Evolutionary conservation across 202 grass and related monocot genomes (phyloP), one percentile per base, ranked within the genome.

Genomic region (Elaeis oleifera): DNA sequence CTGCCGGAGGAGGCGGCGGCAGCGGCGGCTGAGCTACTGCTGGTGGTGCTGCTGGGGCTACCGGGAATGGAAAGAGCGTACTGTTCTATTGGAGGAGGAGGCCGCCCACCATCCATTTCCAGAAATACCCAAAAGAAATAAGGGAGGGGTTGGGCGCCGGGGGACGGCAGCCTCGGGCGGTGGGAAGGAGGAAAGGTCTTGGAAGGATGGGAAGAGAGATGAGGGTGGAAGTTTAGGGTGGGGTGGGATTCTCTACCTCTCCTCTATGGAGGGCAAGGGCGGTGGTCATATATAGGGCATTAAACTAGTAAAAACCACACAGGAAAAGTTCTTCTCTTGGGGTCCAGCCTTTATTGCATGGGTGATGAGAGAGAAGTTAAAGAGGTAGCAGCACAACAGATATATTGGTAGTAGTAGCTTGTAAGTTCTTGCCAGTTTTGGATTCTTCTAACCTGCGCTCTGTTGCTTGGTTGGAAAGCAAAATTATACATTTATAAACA

Each of bases 211-310:
- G 25, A 18, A 74, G 66, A 59, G 70, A 74, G 61, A 56, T 51
- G 76, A 44, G 70, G 76, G 5, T 19, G 16, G 78, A 78, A 76
- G 65, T 67, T 69, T 83, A 24, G 68, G 90, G 75, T 82, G 91
- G 92, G 87, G 27, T 68, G 60, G 28, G 28, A 88, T 44, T 44
- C 36, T 44, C 36, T 44, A 11, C 9, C 36, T 44, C 36, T 13
- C 13, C 36, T 44, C 36, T 44, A 13, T 44, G 36, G 36, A 13
- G 36, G 3, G 8, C 60, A 81, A 77, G 79, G 84, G 88, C 92
- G 92, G 92, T 91, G 84, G 92, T 91, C 87, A 97, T 85, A 73
- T 86, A 80, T 32, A 18, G 20, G n/a, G 21, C 6, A 21, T 18
- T 90, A 80, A 44, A 44, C 36, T 44, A 14, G 11, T 44, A 44